phyloP scores from a whole-genome alignment of 2,329 filamentous ascomycete species.

The Alternaria infectoria region DNA sequence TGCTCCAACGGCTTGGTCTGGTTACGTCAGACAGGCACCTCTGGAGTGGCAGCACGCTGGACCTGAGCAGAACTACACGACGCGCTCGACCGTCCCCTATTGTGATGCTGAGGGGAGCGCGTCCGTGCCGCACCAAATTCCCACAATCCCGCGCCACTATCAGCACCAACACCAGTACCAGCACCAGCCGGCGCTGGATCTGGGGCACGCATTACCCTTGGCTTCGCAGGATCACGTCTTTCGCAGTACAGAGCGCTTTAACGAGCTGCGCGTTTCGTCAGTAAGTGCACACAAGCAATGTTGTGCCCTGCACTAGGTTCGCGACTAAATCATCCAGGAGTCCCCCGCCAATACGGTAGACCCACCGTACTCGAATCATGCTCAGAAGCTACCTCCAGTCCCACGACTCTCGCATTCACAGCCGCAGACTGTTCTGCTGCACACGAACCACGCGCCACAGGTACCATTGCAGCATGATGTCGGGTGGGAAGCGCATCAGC shows the following conservation, averaged over 20 bases:
- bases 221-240: constrained; percentile 15
- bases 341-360: constrained; percentile 26
- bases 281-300: constrained; percentile 26
- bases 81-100: constrained; percentile 27
- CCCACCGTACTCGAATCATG: constrained; percentile 31
- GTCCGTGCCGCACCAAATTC: constrained; percentile 10
- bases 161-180: constrained; percentile 19
- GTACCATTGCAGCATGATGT: constrained; percentile 21
- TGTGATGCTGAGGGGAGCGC: constrained; percentile 22
- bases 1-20: constrained; percentile 26
- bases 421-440: constrained; percentile 19
- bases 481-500: constrained; percentile 25
- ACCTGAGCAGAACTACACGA: constrained; percentile 20
- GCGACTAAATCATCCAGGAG: constrained; percentile 31
- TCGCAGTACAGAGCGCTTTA: constrained; percentile 22
- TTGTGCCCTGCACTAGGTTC: constrained; percentile 15
- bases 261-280: constrained; percentile 25
- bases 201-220: constrained; percentile 6
- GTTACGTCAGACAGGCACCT: constrained; percentile 21
- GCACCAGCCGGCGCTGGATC: constrained; percentile 5
- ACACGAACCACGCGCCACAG: constrained; percentile 20
- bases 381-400: constrained; percentile 26
- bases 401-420: constrained; percentile 28
- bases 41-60: constrained; percentile 27
- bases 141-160: constrained; percentile 21